Evolutionary conservation across 305 asterid species (phyloP).

Genomic region (Fraxinus ornus): DNA sequence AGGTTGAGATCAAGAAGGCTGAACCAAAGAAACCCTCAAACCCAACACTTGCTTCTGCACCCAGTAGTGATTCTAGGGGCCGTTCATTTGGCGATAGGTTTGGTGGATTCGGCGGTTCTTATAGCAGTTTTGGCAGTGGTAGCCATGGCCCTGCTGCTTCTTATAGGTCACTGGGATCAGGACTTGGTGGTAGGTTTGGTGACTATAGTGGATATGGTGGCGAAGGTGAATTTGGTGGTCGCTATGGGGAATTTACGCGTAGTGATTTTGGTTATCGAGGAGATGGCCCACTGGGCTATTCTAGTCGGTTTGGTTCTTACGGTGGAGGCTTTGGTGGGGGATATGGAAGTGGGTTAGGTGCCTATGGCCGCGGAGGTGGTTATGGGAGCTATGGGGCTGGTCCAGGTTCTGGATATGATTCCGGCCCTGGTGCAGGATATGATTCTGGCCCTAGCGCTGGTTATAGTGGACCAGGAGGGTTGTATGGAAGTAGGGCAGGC

Average conservation of each 20-base stretch:
- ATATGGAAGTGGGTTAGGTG: conserved; percentile 68
- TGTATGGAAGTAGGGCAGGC: conserved; percentile 51
- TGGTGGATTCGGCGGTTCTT: conserved; percentile 68
- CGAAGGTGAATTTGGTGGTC: conserved; percentile 70
- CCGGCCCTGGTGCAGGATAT: conserved; percentile 73
- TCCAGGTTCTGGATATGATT: conserved; percentile 59
- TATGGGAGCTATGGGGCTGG: conserved; percentile 41
- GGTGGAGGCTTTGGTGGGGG: conserved; percentile 75
- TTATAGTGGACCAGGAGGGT: conserved; percentile 64
- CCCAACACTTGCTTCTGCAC: conserved; percentile 76
- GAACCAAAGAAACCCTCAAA: conserved; percentile 99
- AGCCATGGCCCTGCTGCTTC: conserved; percentile 86
- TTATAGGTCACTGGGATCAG: conserved; percentile 83
- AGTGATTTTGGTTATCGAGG: conserved; percentile 76
- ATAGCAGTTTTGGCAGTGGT: conserved; percentile 68
- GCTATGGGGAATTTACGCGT: conserved; percentile 71
- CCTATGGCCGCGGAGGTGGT: conserved; percentile 79
- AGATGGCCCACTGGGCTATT: conserved; percentile 65
- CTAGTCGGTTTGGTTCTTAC: conserved; percentile 78
- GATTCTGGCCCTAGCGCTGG: conserved; percentile 81
- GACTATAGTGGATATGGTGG: conserved; percentile 66
- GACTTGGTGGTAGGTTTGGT: conserved; percentile 73
- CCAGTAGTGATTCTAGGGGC: conserved; percentile 92
- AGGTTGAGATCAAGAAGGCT: conserved; percentile 99
- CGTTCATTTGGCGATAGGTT: conserved; percentile 76